A percentile compares a stretch with the other conserved stretches of the same genome.
phyloP scores from a whole-genome alignment of 768 basidiomycete species.

The Collybia sordida region DNA sequence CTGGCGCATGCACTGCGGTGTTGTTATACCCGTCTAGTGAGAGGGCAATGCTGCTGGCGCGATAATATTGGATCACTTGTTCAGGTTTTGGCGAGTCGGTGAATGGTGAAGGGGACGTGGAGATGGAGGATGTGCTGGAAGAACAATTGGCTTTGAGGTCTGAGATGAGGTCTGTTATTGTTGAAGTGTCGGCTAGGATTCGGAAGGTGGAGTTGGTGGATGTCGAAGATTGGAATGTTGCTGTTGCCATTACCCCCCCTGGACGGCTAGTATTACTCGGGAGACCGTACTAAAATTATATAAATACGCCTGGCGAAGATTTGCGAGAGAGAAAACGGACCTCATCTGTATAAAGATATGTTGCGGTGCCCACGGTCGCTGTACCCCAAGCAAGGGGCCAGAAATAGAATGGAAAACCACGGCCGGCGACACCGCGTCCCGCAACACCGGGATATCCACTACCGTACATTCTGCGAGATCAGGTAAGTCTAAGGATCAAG shows the following conservation, averaged over 20 bases:
- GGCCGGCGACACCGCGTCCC: slow-evolving; percentile 36
- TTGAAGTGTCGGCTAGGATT: slow-evolving; percentile 45
- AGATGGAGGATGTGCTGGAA: slow-evolving; percentile 17
- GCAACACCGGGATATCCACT: slow-evolving; percentile 50
- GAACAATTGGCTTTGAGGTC: slow-evolving; percentile 39
- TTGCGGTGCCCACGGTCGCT: slow-evolving; percentile 15
- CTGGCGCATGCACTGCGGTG: slow-evolving; percentile 40
- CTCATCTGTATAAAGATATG: slow-evolving; percentile 29
- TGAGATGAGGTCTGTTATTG: slow-evolving; percentile 36
- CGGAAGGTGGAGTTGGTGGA: slow-evolving; percentile 35
- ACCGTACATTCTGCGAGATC: slow-evolving; percentile 40
- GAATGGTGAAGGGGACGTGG: slow-evolving; percentile 24
- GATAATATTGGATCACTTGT: slow-evolving; percentile 64
- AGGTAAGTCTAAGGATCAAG: background rate
- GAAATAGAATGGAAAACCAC: slow-evolving; percentile 53
- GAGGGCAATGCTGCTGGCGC: slow-evolving; percentile 58
- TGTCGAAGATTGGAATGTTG: slow-evolving; percentile 36
- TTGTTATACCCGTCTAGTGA: slow-evolving; percentile 66
- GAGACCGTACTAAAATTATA: slow-evolving; percentile 38
- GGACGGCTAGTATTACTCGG: slow-evolving; percentile 46
- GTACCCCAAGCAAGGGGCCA: slow-evolving; percentile 52
- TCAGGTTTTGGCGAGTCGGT: slow-evolving; percentile 36
- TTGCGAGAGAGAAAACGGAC: slow-evolving; percentile 20
- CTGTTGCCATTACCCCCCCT: slow-evolving; percentile 40
- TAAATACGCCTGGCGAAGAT: background rate